phyloP scores from a whole-genome alignment of 768 basidiomycete genomes.

The Phaeotremella skinneri region DNA sequence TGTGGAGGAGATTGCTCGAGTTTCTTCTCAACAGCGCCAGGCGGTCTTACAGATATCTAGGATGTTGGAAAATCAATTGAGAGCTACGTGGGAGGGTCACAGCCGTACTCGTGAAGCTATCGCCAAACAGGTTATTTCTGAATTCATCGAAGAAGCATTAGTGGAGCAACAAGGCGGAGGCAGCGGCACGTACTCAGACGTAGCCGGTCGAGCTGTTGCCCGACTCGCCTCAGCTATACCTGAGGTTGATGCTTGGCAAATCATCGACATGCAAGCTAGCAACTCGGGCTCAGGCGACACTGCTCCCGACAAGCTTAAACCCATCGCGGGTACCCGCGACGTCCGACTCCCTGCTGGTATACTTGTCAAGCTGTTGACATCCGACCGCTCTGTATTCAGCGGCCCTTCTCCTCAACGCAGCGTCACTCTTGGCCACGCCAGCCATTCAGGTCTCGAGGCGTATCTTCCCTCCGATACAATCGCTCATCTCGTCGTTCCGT shows the following conservation, averaged over 20 bases:
- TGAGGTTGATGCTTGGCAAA: slow-evolving; percentile 7
- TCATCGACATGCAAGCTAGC: slow-evolving; percentile 8
- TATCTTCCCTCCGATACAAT: slow-evolving; percentile 16
- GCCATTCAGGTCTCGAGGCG: slow-evolving; percentile 24
- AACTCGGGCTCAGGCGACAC: too few species aligned
- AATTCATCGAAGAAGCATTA: slow-evolving; percentile 30
- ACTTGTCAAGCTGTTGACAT: neutral
- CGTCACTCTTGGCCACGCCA: neutral
- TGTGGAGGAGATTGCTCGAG: neutral
- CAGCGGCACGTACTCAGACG: neutral
- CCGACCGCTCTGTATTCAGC: neutral
- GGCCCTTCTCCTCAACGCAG: neutral
- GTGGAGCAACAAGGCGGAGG: slow-evolving; percentile 7
- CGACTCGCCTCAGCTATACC: neutral
- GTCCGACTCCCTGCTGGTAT: neutral
- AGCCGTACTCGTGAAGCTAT: slow-evolving; percentile 29
- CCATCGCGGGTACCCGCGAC: too few species aligned
- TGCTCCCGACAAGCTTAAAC: neutral
- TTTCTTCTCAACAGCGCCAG: slow-evolving; percentile 17
- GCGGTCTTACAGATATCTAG: slow-evolving; percentile 24
- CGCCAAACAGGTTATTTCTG: slow-evolving; percentile 25
- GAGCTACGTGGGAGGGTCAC: slow-evolving; percentile 42
- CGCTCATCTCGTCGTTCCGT: slow-evolving; percentile 24
- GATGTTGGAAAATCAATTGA: slow-evolving; percentile 35
- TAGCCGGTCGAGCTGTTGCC: slow-evolving; percentile 16